These are phyloP conservation scores for Cutaneotrichosporon cutaneum DNA, from an alignment of 1,284 basidiomycete species.

Conservation along the genomic window DNA sequence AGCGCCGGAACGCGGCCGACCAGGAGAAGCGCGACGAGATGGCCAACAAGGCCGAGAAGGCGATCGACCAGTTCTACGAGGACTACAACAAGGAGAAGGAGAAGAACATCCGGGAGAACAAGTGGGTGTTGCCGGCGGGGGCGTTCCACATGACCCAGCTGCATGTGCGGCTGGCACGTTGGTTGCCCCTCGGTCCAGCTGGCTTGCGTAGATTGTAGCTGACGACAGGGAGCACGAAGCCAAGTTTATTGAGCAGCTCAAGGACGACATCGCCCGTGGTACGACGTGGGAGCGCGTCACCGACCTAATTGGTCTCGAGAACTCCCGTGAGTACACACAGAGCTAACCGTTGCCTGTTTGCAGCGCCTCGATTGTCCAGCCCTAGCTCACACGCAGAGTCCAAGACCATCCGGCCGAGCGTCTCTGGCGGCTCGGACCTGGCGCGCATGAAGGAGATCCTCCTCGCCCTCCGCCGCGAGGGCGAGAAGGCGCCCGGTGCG, in stretches of 20 bases:
- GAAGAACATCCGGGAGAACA: slow-evolving; percentile 90
- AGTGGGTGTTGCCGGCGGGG: slow-evolving; percentile 60
- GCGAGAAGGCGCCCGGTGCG: slow-evolving; percentile 84
- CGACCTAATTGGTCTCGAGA: slow-evolving; percentile 82
- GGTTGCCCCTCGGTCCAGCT: too few relatives aligned
- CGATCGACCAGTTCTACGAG: slow-evolving; percentile 95
- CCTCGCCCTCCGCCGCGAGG: slow-evolving; percentile 79
- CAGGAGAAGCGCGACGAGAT: slow-evolving; percentile 80
- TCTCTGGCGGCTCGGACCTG: slow-evolving; percentile 85
- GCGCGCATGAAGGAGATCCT: slow-evolving; percentile 88
- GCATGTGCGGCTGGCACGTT: too few relatives aligned
- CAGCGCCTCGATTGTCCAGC: not conserved
- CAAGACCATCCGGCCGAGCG: slow-evolving; percentile 87
- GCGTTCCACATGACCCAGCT: too few relatives aligned
- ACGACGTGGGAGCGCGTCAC: slow-evolving; percentile 96
- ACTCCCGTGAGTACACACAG: slow-evolving; percentile 62
- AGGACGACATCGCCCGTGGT: slow-evolving; percentile 77
- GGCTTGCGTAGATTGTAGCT: not conserved
- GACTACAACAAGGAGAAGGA: slow-evolving; percentile 91
- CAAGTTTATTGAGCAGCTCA: slow-evolving; percentile 70
- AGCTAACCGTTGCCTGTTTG: not conserved
- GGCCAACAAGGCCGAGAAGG: slow-evolving; percentile 81
- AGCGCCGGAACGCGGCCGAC: slow-evolving; percentile 72
- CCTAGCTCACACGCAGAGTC: slow-evolving; percentile 57
- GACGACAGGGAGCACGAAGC: slow-evolving; percentile 76